phyloP scores from a whole-genome alignment of 306 rosid genomes.

The Cyamopsis tetragonoloba region DNA sequence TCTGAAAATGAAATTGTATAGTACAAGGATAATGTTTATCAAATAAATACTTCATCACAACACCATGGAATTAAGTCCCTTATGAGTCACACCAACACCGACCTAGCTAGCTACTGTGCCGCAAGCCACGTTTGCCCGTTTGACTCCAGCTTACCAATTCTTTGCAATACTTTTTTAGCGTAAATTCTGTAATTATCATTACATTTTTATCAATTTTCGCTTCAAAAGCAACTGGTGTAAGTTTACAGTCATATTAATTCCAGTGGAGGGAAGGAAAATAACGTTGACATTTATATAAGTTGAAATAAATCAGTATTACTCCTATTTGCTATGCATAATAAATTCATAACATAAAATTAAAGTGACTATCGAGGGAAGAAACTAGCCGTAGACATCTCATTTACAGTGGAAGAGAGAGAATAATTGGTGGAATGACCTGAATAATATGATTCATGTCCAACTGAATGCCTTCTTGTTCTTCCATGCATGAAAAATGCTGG shows the following conservation, averaged over 20 bases:
- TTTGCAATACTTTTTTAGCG: conserved; percentile 16
- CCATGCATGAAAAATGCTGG: conserved; percentile 55
- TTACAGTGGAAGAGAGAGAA: conserved; percentile 23
- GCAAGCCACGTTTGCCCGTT: background rate
- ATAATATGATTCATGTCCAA: conserved; percentile 21
- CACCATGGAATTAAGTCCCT: too few relatives aligned
- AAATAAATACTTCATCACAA: too few relatives aligned
- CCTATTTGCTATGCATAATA: too few relatives aligned
- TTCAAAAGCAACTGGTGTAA: too few relatives aligned
- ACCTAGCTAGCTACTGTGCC: background rate
- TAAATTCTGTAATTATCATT: conserved; percentile 17
- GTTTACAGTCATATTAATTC: too few relatives aligned
- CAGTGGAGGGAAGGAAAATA: background rate
- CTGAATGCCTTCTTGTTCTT: conserved; percentile 22
- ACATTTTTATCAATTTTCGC: background rate
- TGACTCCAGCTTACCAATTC: conserved; percentile 22
- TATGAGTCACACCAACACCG: too few relatives aligned
- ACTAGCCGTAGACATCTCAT: conserved; percentile 19
- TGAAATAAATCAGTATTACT: too few relatives aligned
- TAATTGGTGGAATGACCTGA: conserved; percentile 28
- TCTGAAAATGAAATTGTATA: too few relatives aligned
- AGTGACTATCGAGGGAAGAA: conserved; percentile 32
- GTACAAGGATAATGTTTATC: too few relatives aligned
- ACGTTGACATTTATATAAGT: too few relatives aligned
- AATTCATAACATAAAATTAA: too few relatives aligned